phyloP scores from a whole-genome alignment of 371 early-diverging fungal species.

The Enterocytospora artemiae region DNA sequence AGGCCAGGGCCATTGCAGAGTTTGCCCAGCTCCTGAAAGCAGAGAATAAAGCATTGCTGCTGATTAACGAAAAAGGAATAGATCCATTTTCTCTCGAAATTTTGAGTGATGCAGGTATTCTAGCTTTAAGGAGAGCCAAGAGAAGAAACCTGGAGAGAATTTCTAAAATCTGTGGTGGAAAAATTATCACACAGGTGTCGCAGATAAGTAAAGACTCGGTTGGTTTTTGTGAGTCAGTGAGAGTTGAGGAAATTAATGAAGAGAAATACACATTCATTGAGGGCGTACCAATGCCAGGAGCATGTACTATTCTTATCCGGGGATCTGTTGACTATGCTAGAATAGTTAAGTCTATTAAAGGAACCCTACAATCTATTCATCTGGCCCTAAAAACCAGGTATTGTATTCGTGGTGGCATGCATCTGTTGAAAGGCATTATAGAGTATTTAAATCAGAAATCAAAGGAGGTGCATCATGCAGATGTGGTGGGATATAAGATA shows the following conservation, averaged over 20 bases:
- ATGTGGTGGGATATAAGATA: constrained; percentile 40
- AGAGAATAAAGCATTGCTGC: constrained; percentile 74
- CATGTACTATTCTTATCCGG: constrained; percentile 87
- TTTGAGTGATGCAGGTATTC: constrained; percentile 80
- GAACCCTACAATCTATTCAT: constrained; percentile 89
- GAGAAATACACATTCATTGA: constrained; percentile 98
- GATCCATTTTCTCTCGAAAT: constrained; percentile 93
- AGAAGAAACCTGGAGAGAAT: constrained; percentile 98
- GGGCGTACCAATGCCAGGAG: constrained; percentile 66
- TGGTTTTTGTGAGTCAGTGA: constrained; percentile 81
- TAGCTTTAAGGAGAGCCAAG: constrained; percentile 96
- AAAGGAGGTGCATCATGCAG: constrained; percentile 16
- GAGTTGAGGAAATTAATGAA: constrained; percentile 89
- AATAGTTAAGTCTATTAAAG: constrained; percentile 88
- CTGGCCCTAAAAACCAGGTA: constrained; percentile 80
- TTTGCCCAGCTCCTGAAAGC: constrained; percentile 66
- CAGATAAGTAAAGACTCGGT: constrained; percentile 74
- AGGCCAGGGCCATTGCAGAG: constrained; percentile 80
- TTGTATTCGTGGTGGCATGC: constrained; percentile 87
- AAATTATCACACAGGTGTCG: constrained; percentile 86
- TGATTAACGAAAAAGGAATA: constrained; percentile 98
- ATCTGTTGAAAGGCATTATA: constrained; percentile 70
- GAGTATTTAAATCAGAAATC: constrained; percentile 19
- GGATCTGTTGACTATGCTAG: constrained; percentile 89
- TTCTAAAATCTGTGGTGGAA: constrained; percentile 86